These are phyloP conservation scores for Gastrolobium villosum DNA, from an alignment of 306 rosid species.

Conservation along the genomic window DNA sequence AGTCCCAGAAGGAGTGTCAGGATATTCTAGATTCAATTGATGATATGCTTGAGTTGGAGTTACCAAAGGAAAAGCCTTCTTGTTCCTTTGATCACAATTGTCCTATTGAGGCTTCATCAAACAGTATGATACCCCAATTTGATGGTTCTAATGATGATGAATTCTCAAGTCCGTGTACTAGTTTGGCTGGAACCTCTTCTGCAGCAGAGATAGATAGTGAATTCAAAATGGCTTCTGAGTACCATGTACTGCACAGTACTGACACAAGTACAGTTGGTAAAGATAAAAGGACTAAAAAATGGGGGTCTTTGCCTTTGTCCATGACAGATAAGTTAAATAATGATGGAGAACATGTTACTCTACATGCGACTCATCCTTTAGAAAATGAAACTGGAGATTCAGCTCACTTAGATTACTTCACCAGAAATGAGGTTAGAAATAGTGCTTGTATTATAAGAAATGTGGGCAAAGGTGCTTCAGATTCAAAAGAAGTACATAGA, in stretches of 20 bases:
- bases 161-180: slow-evolving; percentile 57
- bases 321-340: slow-evolving; percentile 48
- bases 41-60: slow-evolving; percentile 65
- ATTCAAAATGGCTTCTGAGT: slow-evolving; percentile 49
- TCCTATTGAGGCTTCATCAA: slow-evolving; percentile 52
- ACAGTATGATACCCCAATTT: slow-evolving; percentile 68
- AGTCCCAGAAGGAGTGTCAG: slow-evolving; percentile 93
- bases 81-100: slow-evolving; percentile 45
- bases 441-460: slow-evolving; percentile 48
- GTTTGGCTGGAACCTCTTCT: slow-evolving; percentile 59
- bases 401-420: slow-evolving; percentile 47
- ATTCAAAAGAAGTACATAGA: slow-evolving; percentile 49
- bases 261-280: slow-evolving; percentile 47
- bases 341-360: slow-evolving; percentile 43
- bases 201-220: slow-evolving; percentile 51
- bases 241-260: slow-evolving; percentile 49
- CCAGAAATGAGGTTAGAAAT: slow-evolving; percentile 46
- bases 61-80: slow-evolving; percentile 52
- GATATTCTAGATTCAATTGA: slow-evolving; percentile 93
- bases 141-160: slow-evolving; percentile 73
- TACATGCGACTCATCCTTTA: slow-evolving; percentile 39
- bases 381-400: slow-evolving; percentile 51
- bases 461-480: slow-evolving; percentile 46
- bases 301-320: slow-evolving; percentile 82
- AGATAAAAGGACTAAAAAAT: slow-evolving; percentile 61